Base-by-base conservation (phyloP, 2,329 filamentous ascomycete genomes). In the Talaromyces pinophilus region DNA sequence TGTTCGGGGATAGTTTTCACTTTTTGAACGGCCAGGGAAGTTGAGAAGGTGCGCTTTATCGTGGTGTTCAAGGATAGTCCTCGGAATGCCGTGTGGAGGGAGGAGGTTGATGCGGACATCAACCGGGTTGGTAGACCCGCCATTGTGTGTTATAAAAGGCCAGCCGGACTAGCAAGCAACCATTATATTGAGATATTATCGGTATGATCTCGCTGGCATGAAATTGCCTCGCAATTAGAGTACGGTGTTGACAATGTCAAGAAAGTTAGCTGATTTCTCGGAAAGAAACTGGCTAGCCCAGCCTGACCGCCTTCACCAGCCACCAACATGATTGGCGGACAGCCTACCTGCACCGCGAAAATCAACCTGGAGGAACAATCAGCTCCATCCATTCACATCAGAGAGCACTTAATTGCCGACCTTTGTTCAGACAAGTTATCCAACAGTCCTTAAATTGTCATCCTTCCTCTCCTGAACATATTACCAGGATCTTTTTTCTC, bases 31-130 rank as follows among this genome's bases (percentile, higher is more conserved):
- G 73, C 70, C 59, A 70, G 64, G 59, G 78, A 78, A 55, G 78
- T 78, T 44, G 78, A 79, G 70, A 81, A 80, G 55, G 71, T 69
- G 62, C 79, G 77, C 19, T 57, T 65, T 15, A 55, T 59, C 25
- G 55, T 11, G 63, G 73, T 73, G 65, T 63, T 59, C 68, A 81
- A 66, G 19, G 79, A 77, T 65, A 80, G 76, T 62, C 72, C 74
- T 65, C 76, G 77, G 70, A 81, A 79, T 28, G 78, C 75, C 67
- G 74, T 69, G 38, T 75, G 72, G 70, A 81, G 75, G 59, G 76
- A 76, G 60, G 75, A 75, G 68, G 72, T 76, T 8, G 75, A 75
- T 63, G 74, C 66, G 54, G 71, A 70, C 22, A 59, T 50, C 76
- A 77, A 74, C 69, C 72, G 72, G 64, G 72, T 66, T 55, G 72